Evolutionary conservation across 2,329 filamentous ascomycete species (phyloP), one percentile per base, ranked within the genome.

Genomic region (Fusarium chlamydosporum): DNA sequence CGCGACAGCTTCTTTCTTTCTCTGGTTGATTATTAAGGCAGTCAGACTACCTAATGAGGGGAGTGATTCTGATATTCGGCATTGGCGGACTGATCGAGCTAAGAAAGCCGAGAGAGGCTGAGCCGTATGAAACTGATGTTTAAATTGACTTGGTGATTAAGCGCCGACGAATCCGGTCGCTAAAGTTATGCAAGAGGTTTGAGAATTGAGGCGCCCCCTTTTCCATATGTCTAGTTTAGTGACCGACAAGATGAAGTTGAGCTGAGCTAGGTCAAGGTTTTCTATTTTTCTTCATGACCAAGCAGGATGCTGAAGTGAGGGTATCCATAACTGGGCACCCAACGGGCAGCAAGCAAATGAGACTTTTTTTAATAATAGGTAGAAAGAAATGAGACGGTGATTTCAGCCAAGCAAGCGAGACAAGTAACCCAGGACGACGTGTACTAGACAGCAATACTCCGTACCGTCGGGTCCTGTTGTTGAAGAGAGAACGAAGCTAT

Each of bases 341-440:
- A 68, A 69, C 61, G 66, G 66, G 66, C 66, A 68, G 47, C 66
- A 69, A 66, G 61, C 43, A 70, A 66, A 68, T 68, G 66, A 67
- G 61, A 70, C 66, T 62, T 52, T n/a, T 23, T 46, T 55, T 55
- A 55, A 47, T 55, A 55, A 50, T 43, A 56, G 56, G 38, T 13
- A 60, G 46, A 59, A 59, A 20, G 53, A 70, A 59, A 70, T 70
- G 67, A 70, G 53, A 70, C 66, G 47, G 52, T 59, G 61, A 60
- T 68, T 59, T 68, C 45, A 45, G 65, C 65, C 55, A 66, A 53
- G 61, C 40, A 46, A 56, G 57, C 50, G 61, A 65, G 45, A 65
- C 46, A 54, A 58, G 66, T 67, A 63, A 70, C 66, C 57, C 31
- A 62, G 59, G 61, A 62, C 61, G 51, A 62, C 57, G 42, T 55